Evolutionary conservation across 2,329 filamentous ascomycete genomes (phyloP).

Genomic region (Aspergillus piperis): DNA sequence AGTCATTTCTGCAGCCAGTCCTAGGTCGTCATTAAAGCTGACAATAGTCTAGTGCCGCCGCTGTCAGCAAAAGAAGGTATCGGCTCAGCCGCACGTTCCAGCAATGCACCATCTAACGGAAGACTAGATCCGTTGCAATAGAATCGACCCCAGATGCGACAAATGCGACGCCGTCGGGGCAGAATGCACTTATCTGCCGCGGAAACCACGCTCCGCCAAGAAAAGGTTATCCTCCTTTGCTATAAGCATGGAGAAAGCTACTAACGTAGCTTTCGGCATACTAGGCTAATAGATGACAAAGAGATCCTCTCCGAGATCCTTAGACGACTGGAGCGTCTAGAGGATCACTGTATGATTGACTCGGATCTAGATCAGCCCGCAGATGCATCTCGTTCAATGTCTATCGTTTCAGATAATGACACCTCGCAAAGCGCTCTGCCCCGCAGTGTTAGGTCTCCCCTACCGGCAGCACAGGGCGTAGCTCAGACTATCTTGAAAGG

Average conservation of each 20-base stretch:
- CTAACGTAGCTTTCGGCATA: background rate
- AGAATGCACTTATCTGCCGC: conserved; percentile 19
- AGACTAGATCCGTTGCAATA: conserved; percentile 24
- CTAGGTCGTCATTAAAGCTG: background rate
- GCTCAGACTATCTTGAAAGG: conserved; percentile 2
- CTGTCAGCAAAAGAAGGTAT: conserved; percentile 22
- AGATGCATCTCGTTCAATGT: conserved; percentile 7
- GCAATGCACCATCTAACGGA: background rate
- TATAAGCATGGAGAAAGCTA: background rate
- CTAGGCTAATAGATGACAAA: conserved; percentile 6
- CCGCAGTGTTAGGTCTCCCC: background rate
- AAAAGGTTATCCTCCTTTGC: conserved; percentile 4
- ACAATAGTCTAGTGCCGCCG: conserved; percentile 17
- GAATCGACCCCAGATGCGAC: conserved; percentile 20
- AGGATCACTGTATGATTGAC: conserved; percentile 17
- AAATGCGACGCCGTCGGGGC: conserved; percentile 18
- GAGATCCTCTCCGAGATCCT: conserved; percentile 15
- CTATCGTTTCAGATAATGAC: background rate
- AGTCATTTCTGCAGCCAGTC: background rate
- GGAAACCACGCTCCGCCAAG: conserved; percentile 16
- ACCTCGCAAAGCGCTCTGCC: background rate
- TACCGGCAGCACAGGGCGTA: background rate
- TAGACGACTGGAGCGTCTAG: conserved; percentile 16
- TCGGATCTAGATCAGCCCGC: background rate
- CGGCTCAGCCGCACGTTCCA: background rate